phyloP scores from a whole-genome alignment of 2,329 filamentous ascomycete genomes.

The Aspergillus novofumigatus region DNA sequence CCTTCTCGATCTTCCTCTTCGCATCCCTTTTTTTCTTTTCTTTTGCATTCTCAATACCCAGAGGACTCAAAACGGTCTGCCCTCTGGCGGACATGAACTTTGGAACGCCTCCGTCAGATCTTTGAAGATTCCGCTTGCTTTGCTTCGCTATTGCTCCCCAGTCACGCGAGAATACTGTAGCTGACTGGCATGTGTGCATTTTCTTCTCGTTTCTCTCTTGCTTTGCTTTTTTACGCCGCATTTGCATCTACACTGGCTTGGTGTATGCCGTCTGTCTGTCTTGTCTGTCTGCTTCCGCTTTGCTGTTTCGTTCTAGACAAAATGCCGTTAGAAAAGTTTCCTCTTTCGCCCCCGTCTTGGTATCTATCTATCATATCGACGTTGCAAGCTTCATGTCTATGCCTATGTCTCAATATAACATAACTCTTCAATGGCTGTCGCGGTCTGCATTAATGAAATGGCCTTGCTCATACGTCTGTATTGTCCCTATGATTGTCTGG shows the following conservation, averaged over 20 bases:
- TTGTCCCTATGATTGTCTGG: neutral
- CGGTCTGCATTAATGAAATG: neutral
- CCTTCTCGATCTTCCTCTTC: constrained; percentile 2
- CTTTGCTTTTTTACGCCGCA: constrained; percentile 8
- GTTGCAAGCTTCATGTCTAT: neutral
- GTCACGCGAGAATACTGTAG: neutral
- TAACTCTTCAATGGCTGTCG: constrained; percentile 2
- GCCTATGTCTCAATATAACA: constrained; percentile 9
- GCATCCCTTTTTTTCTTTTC: constrained; percentile 7
- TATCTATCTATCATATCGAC: neutral
- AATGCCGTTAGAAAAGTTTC: constrained; percentile 24
- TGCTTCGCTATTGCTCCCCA: neutral
- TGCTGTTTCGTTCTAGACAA: constrained; percentile 22
- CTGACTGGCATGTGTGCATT: neutral
- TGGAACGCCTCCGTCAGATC: neutral
- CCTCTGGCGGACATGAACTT: neutral
- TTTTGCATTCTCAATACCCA: constrained; percentile 25
- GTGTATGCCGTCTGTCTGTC: constrained; percentile 19
- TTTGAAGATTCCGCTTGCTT: neutral
- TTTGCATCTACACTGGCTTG: constrained; percentile 22
- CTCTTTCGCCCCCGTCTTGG: neutral
- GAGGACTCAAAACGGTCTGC: constrained; percentile 17
- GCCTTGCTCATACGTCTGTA: neutral
- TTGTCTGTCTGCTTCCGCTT: constrained; percentile 7
- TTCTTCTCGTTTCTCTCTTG: constrained; percentile 13